Evolutionary conservation across 176 grass and related monocot species (phyloP).

Genomic region (Bonia amplexicaulis): DNA sequence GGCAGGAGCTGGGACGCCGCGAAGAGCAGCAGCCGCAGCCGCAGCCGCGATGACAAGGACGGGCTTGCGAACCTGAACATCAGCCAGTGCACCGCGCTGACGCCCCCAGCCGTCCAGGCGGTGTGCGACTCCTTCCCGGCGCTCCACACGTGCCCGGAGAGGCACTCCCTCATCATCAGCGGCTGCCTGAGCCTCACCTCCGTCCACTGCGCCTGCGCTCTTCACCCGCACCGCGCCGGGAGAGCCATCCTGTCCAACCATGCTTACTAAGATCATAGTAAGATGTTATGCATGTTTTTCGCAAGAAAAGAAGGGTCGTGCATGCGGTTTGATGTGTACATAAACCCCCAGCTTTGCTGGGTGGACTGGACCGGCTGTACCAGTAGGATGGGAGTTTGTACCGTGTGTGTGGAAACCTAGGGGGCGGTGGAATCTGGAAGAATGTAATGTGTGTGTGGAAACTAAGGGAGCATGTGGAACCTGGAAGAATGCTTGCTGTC

Average conservation of each 20-base stretch:
- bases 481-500: background rate
- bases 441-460: background rate
- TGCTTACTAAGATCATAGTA: slow-evolving; percentile 36
- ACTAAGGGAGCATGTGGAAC: background rate
- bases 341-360: background rate
- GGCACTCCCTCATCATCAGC: slow-evolving; percentile 86
- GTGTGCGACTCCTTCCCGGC: slow-evolving; percentile 83
- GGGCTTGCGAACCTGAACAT: slow-evolving; percentile 81
- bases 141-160: slow-evolving; percentile 71
- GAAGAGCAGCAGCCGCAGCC: background rate
- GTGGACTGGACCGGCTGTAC: background rate
- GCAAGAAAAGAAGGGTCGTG: too few relatives aligned
- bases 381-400: background rate
- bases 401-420: background rate
- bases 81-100: slow-evolving; percentile 86
- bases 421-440: background rate
- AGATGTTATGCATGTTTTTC: background rate
- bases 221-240: slow-evolving; percentile 49
- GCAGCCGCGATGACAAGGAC: slow-evolving; percentile 9
- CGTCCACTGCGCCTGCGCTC: slow-evolving; percentile 74
- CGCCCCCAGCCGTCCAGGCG: slow-evolving; percentile 73
- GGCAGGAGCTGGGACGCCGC: slow-evolving; percentile 23
- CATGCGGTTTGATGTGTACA: background rate
- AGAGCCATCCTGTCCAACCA: slow-evolving; percentile 44
- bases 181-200: slow-evolving; percentile 88